Conservation (phyloP, 169 alveolate genomes). For the Theileria annulata region DNA sequence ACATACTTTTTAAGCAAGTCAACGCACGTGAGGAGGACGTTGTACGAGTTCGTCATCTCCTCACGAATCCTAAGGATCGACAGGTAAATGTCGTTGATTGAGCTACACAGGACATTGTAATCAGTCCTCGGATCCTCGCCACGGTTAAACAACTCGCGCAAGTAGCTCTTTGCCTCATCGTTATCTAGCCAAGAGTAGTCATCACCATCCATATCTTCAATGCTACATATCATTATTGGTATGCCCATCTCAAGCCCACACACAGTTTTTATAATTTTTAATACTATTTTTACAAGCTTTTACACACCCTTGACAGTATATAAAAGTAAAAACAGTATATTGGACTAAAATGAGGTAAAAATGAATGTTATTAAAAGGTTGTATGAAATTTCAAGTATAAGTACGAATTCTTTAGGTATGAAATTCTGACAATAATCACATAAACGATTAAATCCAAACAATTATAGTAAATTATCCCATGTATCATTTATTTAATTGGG, state of each 20-base stretch:
- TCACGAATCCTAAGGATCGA: constrained; percentile 4
- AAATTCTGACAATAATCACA: constrained; percentile 10
- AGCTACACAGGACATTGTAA: not conserved
- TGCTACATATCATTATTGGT: not conserved
- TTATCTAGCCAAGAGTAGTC: constrained; percentile 16
- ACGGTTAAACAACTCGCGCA: constrained; percentile 6
- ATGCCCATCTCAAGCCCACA: constrained; percentile 7
- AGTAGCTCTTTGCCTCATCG: constrained; percentile 11
- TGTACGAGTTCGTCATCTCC: constrained; percentile 19
- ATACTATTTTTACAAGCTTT: constrained; percentile 2
- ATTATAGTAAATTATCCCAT: not conserved
- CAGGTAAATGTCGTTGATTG: not conserved
- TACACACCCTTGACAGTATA: not conserved
- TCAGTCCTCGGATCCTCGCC: constrained; percentile 1
- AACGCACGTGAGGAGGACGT: not conserved
- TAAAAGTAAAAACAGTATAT: not conserved
- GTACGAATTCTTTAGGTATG: constrained; percentile 3
- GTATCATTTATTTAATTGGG: not conserved
- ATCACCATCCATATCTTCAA: not conserved
- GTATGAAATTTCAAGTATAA: constrained; percentile 12
- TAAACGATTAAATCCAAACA: not conserved
- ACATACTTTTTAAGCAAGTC: constrained; percentile 5
- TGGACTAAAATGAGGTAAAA: not conserved
- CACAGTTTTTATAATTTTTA: not conserved
- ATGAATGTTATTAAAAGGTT: not conserved